Evolutionary conservation across 2,329 filamentous ascomycete genomes (phyloP).

Genomic region (Periconia sp.): DNA sequence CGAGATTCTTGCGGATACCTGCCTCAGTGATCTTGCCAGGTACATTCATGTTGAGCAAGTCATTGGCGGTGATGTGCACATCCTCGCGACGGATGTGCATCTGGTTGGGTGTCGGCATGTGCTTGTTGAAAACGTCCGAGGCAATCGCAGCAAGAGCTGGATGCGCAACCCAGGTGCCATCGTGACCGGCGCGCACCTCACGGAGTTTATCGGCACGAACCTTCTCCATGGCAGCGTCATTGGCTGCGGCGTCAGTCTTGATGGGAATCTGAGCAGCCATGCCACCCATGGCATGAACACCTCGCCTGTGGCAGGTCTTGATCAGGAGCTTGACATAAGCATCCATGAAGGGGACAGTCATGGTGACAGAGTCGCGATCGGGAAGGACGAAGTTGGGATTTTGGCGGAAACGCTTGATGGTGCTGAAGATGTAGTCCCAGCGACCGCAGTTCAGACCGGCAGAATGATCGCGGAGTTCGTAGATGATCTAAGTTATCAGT

Average conservation of each 20-base stretch:
- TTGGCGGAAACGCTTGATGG: slow-evolving; percentile 99
- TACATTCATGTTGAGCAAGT: slow-evolving; percentile 97
- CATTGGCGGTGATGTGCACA: slow-evolving; percentile 82
- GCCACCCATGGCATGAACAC: slow-evolving; percentile 98
- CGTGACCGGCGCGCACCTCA: slow-evolving; percentile 92
- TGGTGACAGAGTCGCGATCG: slow-evolving; percentile 88
- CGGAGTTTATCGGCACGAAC: slow-evolving; percentile 96
- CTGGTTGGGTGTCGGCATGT: slow-evolving; percentile 99
- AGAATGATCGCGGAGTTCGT: slow-evolving; percentile 95
- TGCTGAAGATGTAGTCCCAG: slow-evolving; percentile 99
- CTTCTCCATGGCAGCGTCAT: slow-evolving; percentile 91
- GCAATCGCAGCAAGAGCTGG: slow-evolving; percentile 89
- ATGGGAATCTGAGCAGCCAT: slow-evolving; percentile 99
- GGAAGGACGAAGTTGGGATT: slow-evolving; percentile 93
- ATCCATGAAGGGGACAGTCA: slow-evolving; percentile 99
- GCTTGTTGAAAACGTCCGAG: slow-evolving; percentile 91
- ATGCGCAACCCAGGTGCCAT: slow-evolving; percentile 97
- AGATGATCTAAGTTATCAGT: slow-evolving; percentile 74
- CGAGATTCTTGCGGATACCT: slow-evolving; percentile 96
- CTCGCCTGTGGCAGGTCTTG: slow-evolving; percentile 95
- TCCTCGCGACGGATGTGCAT: slow-evolving; percentile 90
- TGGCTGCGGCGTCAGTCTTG: slow-evolving; percentile 89
- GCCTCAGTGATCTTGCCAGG: slow-evolving; percentile 90
- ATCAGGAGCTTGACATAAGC: slow-evolving; percentile 96
- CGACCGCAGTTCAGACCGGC: slow-evolving; percentile 97